Percentiles rank a stretch among this genome's conserved stretches.
phyloP scores from a whole-genome alignment of 2,329 filamentous ascomycete genomes.

The Venturiaceae sp. region DNA sequence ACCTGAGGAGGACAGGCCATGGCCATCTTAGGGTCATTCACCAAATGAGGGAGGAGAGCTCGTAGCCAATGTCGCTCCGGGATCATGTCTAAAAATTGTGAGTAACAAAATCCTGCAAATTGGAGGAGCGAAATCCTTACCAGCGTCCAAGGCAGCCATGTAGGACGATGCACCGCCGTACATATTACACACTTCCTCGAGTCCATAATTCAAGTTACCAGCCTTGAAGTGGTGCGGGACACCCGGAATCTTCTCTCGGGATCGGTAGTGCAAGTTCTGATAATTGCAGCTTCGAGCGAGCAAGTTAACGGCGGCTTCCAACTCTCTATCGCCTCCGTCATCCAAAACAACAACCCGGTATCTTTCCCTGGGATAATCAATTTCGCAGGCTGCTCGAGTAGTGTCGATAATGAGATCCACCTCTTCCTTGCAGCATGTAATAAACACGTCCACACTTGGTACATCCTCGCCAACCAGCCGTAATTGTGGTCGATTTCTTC shows the following conservation, averaged over 20 bases:
- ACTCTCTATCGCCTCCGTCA: constrained; percentile 24
- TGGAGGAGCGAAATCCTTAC: constrained; percentile 18
- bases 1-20: constrained; percentile 49
- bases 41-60: constrained; percentile 47
- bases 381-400: constrained; percentile 24
- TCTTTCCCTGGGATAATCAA: constrained; percentile 30
- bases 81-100: constrained; percentile 40
- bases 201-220: constrained; percentile 53
- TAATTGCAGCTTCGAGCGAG: constrained; percentile 20
- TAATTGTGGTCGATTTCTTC: constrained; percentile 43
- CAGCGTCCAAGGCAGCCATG: constrained; percentile 55
- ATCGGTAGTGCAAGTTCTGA: constrained; percentile 32
- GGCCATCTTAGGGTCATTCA: constrained; percentile 45
- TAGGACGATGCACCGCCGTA: constrained; percentile 47
- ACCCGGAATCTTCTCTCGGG: constrained; percentile 29
- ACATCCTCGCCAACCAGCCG: constrained; percentile 31
- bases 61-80: constrained; percentile 52
- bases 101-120: background rate
- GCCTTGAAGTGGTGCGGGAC: constrained; percentile 49
- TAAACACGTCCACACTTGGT: constrained; percentile 32
- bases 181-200: constrained; percentile 40
- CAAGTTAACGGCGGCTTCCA: constrained; percentile 25
- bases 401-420: constrained; percentile 32
- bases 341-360: constrained; percentile 30
- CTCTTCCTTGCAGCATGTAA: constrained; percentile 35